Evolutionary conservation across 2,329 filamentous ascomycete genomes (phyloP).

Genomic region (Pyricularia grisea): DNA sequence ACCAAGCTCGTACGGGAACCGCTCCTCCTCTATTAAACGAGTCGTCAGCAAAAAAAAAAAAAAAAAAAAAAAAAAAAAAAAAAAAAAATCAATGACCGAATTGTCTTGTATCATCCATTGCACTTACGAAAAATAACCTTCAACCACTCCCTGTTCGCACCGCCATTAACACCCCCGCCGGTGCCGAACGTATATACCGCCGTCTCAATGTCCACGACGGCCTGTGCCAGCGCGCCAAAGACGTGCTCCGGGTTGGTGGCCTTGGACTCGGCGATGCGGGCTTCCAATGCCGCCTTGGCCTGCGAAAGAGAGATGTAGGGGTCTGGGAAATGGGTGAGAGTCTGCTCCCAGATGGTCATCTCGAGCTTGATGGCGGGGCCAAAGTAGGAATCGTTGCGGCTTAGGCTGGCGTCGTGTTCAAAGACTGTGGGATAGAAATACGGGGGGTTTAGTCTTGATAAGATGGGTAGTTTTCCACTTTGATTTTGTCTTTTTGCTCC

Average conservation of each 20-base stretch:
- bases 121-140: constrained; percentile 1
- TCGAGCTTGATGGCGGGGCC: not conserved
- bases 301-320: constrained; percentile 13
- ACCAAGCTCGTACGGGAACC: not conserved
- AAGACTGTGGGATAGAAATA: no score
- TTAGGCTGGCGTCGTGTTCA: constrained; percentile 5
- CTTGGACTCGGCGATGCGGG: constrained; percentile 1
- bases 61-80: no score
- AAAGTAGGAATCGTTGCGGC: not conserved
- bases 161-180: not conserved
- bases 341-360: not conserved
- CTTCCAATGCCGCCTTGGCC: not conserved
- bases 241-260: not conserved
- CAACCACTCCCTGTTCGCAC: not conserved
- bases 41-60: not conserved
- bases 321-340: constrained; percentile 16
- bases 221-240: not conserved
- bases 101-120: no score
- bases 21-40: not conserved
- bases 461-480: no score
- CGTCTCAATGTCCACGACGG: not conserved
- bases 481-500: not conserved
- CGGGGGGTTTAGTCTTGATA: no score
- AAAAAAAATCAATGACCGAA: no score
- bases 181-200: not conserved